phyloP scores from a whole-genome alignment of 495 filamentous ascomycete genomes.

The Pseudotulostoma volvatum region DNA sequence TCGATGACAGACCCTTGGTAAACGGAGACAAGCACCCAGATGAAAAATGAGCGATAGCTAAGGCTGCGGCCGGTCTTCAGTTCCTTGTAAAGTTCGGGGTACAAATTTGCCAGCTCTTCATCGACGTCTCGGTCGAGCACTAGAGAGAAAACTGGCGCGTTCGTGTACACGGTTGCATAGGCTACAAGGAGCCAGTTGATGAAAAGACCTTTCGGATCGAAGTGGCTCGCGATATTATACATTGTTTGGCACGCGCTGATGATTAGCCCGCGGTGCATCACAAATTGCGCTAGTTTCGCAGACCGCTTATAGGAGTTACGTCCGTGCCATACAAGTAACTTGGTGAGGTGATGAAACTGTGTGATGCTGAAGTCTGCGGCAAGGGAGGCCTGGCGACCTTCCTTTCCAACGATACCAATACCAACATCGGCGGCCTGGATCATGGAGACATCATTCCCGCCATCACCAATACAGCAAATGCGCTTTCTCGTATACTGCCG shows the following conservation, averaged over 20 bases:
- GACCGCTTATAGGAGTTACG: conserved; percentile 91
- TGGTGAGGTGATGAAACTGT: conserved; percentile 91
- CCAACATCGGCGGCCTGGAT: conserved; percentile 97
- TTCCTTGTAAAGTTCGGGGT: conserved; percentile 96
- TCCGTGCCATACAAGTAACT: conserved; percentile 95
- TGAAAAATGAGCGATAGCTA: conserved; percentile 85
- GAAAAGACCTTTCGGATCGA: conserved; percentile 88
- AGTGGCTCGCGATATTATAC: conserved; percentile 81
- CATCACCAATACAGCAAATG: conserved; percentile 91
- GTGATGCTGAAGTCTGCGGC: conserved; percentile 93
- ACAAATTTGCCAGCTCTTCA: conserved; percentile 79
- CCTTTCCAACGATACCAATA: conserved; percentile 95
- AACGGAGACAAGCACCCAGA: conserved; percentile 88
- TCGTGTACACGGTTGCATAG: conserved; percentile 93
- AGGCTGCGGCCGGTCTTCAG: conserved; percentile 69
- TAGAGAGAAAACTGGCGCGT: conserved; percentile 85
- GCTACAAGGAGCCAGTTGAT: conserved; percentile 95
- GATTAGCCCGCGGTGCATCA: conserved; percentile 92
- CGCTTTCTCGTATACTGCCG: conserved; percentile 83
- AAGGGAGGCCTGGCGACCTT: conserved; percentile 84
- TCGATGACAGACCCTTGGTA: conserved; percentile 95
- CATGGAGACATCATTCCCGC: conserved; percentile 98
- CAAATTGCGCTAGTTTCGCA: conserved; percentile 92
- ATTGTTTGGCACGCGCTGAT: conserved; percentile 93
- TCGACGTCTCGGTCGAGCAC: conserved; percentile 93